Evolutionary conservation across 2,329 filamentous ascomycete species (phyloP).

Genomic region (Trichoderma hamatum): DNA sequence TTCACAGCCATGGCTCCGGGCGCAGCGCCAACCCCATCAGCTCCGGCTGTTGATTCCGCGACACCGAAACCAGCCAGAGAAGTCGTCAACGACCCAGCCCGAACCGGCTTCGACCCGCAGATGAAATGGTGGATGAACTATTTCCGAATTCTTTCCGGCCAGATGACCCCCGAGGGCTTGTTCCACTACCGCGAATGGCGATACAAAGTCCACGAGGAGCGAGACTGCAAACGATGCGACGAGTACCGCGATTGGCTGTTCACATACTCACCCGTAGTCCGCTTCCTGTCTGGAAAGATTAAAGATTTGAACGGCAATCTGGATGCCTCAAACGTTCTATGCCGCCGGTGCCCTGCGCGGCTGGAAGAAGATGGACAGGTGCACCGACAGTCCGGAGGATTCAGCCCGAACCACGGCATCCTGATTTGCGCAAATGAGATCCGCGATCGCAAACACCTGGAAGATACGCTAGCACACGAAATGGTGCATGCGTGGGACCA

Average conservation of each 20-base stretch:
- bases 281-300: conserved; percentile 84
- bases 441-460: conserved; percentile 75
- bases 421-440: conserved; percentile 92
- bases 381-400: conserved; percentile 74
- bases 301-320: conserved; percentile 76
- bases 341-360: conserved; percentile 71
- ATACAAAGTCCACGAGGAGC: conserved; percentile 73
- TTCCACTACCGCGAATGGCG: conserved; percentile 78
- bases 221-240: conserved; percentile 82
- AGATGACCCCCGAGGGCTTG: conserved; percentile 68
- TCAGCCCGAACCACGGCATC: conserved; percentile 84
- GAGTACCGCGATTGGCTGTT: conserved; percentile 82
- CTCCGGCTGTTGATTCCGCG: conserved; percentile 27
- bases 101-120: conserved; percentile 65
- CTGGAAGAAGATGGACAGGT: conserved; percentile 61
- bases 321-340: conserved; percentile 75
- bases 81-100: conserved; percentile 60
- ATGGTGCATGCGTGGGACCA: conserved; percentile 98
- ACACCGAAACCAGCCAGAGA: conserved; percentile 35
- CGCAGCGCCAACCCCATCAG: conserved; percentile 27
- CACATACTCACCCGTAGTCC: conserved; percentile 79
- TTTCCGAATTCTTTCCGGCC: conserved; percentile 78
- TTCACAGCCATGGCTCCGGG: conserved; percentile 22
- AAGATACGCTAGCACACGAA: conserved; percentile 94
- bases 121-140: conserved; percentile 76